Percentiles rank a stretch among this genome's conserved stretches.
phyloP scores from a whole-genome alignment of 2,329 filamentous ascomycete genomes.

The Cercospora janseana region DNA sequence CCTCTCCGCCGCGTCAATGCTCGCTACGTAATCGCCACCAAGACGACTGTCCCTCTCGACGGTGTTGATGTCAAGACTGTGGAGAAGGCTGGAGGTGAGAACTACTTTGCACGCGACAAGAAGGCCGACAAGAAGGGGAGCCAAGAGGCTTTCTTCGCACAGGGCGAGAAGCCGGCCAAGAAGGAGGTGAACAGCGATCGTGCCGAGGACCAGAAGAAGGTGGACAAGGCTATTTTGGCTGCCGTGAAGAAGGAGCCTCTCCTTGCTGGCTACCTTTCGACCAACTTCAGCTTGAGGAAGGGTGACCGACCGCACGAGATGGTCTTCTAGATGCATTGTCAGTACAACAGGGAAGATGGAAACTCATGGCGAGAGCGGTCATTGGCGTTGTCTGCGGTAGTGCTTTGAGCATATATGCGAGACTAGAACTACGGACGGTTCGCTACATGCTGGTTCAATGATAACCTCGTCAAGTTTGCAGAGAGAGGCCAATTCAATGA shows the following conservation, averaged over 20 bases:
- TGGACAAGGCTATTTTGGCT: constrained; percentile 93
- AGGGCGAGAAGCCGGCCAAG: constrained; percentile 98
- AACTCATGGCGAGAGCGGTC: constrained; percentile 26
- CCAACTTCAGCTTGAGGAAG: constrained; percentile 97
- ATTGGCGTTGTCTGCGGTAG: constrained; percentile 24
- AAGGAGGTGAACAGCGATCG: constrained; percentile 91
- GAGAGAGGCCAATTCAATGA: constrained; percentile 17
- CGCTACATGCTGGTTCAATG: constrained; percentile 21
- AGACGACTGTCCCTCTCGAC: constrained; percentile 76
- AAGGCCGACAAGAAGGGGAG: constrained; percentile 81
- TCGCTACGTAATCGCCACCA: constrained; percentile 90
- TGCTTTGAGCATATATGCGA: constrained; percentile 19
- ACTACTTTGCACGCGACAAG: constrained; percentile 98
- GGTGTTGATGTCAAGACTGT: constrained; percentile 70
- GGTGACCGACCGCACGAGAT: constrained; percentile 99
- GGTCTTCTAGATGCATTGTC: constrained; percentile 74
- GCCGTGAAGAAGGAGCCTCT: constrained; percentile 98
- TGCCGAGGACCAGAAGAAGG: constrained; percentile 94
- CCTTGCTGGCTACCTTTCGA: constrained; percentile 88
- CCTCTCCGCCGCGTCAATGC: constrained; percentile 91
- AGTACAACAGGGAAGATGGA: constrained; percentile 19
- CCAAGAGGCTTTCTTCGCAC: constrained; percentile 99
- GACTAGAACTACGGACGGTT: constrained; percentile 12
- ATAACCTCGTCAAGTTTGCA: constrained; percentile 20
- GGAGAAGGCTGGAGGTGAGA: constrained; percentile 75